phyloP scores from a whole-genome alignment of 805 yeast species.

The Suhomyces pyralidae region DNA sequence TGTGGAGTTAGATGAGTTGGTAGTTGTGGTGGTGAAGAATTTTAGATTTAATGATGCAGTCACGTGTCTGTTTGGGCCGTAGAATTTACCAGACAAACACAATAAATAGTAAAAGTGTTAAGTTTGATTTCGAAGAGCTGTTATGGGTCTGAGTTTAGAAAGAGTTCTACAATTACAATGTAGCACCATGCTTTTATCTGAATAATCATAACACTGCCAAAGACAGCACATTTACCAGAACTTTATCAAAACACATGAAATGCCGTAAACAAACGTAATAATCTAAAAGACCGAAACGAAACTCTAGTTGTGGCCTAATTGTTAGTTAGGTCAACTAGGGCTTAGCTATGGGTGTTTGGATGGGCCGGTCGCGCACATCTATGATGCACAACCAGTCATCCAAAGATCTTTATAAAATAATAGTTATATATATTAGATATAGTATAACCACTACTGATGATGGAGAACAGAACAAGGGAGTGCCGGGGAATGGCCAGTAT shows the following conservation, averaged over 20 bases:
- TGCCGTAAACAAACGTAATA: slow-evolving; percentile 24
- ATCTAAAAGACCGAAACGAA: slow-evolving; percentile 80
- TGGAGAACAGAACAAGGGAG: slow-evolving; percentile 33
- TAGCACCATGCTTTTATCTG: slow-evolving; percentile 55
- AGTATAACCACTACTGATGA: slow-evolving; percentile 84
- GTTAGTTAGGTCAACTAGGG: slow-evolving; percentile 69
- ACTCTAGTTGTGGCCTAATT: slow-evolving; percentile 67
- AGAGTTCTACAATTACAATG: slow-evolving; percentile 24
- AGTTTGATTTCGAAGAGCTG: background rate
- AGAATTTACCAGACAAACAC: background rate
- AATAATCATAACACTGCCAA: slow-evolving; percentile 20
- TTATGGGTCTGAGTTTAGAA: background rate
- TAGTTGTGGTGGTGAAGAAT: background rate
- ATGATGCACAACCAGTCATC: slow-evolving; percentile 29
- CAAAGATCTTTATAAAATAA: slow-evolving; percentile 46
- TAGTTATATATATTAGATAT: slow-evolving; percentile 63
- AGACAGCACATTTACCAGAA: slow-evolving; percentile 25
- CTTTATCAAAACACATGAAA: slow-evolving; percentile 30
- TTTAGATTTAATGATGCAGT: background rate
- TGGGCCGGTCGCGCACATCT: slow-evolving; percentile 11
- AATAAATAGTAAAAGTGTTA: background rate
- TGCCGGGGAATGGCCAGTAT: slow-evolving; percentile 22
- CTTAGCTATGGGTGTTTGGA: slow-evolving; percentile 50
- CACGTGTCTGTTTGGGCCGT: background rate
- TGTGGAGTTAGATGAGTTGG: background rate